Conservation (phyloP, 2,329 filamentous ascomycete genomes). For the Spiromastix sp. region DNA sequence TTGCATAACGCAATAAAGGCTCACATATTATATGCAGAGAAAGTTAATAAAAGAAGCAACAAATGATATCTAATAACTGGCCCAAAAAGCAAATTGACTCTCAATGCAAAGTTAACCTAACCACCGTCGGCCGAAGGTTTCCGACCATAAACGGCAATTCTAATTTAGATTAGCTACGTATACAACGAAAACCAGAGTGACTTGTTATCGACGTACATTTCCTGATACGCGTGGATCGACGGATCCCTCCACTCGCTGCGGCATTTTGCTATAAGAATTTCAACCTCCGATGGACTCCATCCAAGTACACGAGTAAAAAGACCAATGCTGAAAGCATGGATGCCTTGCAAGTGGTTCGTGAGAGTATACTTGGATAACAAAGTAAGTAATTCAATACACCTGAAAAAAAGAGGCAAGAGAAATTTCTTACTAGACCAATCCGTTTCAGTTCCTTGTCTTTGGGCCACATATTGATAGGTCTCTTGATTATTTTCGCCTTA, state of each 20-base stretch:
- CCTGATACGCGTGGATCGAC: slow-evolving; percentile 14
- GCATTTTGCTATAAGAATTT: slow-evolving; percentile 12
- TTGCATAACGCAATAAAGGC: no score
- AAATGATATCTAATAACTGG: no score
- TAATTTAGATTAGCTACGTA: no score
- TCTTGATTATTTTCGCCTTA: slow-evolving; percentile 8
- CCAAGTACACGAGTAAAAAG: slow-evolving; percentile 13
- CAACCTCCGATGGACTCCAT: slow-evolving; percentile 13
- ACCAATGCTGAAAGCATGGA: slow-evolving; percentile 13
- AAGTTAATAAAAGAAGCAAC: no score
- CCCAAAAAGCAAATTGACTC: no score
- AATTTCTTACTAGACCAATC: neutral
- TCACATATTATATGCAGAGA: no score
- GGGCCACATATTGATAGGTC: slow-evolving; percentile 13
- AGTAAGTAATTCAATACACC: neutral
- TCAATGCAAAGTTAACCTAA: no score
- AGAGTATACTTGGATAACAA: slow-evolving; percentile 9
- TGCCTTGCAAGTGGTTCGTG: slow-evolving; percentile 11
- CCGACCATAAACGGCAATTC: no score
- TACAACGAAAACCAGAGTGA: neutral
- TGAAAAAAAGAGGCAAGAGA: neutral
- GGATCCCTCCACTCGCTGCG: slow-evolving; percentile 12
- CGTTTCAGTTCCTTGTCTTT: slow-evolving; percentile 12
- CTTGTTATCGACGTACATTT: slow-evolving; percentile 4
- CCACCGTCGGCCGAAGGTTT: no score